Base-by-base conservation (phyloP, 2,329 filamentous ascomycete genomes). In the Plenodomus lindquistii region DNA sequence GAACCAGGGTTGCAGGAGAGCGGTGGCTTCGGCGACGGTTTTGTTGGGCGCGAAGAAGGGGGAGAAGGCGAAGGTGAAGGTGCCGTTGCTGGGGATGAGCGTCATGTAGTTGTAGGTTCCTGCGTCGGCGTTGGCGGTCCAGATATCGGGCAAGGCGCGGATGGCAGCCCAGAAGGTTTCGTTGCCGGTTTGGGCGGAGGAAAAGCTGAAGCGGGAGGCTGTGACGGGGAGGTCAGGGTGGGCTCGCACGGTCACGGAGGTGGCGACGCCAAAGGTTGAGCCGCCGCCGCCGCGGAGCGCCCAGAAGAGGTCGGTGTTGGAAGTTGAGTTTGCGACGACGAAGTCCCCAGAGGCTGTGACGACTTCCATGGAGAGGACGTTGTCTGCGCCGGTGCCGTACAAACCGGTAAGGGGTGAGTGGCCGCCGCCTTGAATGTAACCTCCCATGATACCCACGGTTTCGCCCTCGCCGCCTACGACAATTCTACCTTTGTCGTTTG, bases 391-490 rank as follows among this genome's bases (percentile, higher is more conserved):
- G 3, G 64, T 71, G 3, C 69, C 69, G 53, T 79, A 79, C 67
- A 50, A 75, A 70, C 54, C 66, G 10, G 76, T 77, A 44, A 85
- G 58, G 2, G 80, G 80, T 10, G 77, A 79, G 63, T 85, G 80
- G 0, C 82, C 82, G 37, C 80, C 82, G 11, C 79, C 81, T 35
- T 70, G 69, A 6, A 73, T 68, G 55, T 72, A 77, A 9, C 74
- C 73, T 17, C 68, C 68, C 53, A 69, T 76, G 60, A 81, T 71
- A 19, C 81, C 82, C 10, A 85, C 80, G 2, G 76, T 79, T 53
- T 72, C 69, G 9, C 70, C 70, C 40, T 72, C 79, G 4, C 83
- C 83, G 16, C 78, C 80, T 3, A 85, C 76, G 2, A 83, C 73
- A 0, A 73, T 75, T 38, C 79, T 71, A 0, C 77, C 78, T 21